These are phyloP conservation scores for Ehretia macrophylla DNA, from an alignment of 257 asterid genomes.

Conservation along the genomic window DNA sequence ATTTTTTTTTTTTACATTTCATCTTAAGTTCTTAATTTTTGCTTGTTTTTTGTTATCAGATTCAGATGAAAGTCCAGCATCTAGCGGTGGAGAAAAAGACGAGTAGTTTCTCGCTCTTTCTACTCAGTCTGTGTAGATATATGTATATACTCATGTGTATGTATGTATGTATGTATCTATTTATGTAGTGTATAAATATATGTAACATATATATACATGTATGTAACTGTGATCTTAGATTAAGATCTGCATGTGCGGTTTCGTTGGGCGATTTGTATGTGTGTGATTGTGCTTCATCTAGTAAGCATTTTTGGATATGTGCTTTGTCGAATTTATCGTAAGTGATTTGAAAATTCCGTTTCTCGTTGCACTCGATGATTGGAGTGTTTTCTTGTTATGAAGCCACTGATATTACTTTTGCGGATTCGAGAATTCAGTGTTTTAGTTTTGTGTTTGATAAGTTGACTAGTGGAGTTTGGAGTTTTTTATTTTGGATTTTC, in stretches of 20 bases:
- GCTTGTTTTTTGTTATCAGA: constrained; percentile 46
- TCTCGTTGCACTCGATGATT: too few relatives aligned
- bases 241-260: constrained; percentile 39
- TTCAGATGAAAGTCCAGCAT: constrained; percentile 60
- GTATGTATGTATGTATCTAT: constrained; percentile 16
- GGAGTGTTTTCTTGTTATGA: too few relatives aligned
- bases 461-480: too few relatives aligned
- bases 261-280: constrained; percentile 24
- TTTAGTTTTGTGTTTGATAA: too few relatives aligned
- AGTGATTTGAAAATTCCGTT: too few relatives aligned
- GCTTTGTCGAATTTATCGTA: too few relatives aligned
- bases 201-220: too few relatives aligned
- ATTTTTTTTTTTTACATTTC: constrained; percentile 37
- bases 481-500: too few relatives aligned
- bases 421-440: too few relatives aligned
- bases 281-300: too few relatives aligned
- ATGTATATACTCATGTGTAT: constrained; percentile 19
- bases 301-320: constrained; percentile 11
- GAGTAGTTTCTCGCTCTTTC: constrained; percentile 71
- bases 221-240: constrained; percentile 6
- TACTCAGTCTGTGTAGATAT: constrained; percentile 16
- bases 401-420: too few relatives aligned
- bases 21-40: constrained; percentile 16
- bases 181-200: constrained; percentile 7
- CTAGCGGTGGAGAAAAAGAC: constrained; percentile 59